A percentile compares a stretch with the other conserved stretches of the same genome.
phyloP scores from a whole-genome alignment of 1,284 basidiomycete species.

The Microbotryum lychnidis-dioicae region DNA sequence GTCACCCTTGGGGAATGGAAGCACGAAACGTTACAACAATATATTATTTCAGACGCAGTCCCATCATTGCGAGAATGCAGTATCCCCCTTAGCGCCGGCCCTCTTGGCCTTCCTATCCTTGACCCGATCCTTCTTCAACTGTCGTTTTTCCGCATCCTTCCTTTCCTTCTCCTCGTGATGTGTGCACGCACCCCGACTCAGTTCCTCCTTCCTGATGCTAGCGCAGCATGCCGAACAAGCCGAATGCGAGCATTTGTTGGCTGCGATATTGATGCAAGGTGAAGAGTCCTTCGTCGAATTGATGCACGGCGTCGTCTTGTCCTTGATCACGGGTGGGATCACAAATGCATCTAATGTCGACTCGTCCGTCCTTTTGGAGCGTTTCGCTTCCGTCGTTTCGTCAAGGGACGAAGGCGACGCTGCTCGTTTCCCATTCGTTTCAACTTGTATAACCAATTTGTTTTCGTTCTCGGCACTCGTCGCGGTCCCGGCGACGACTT shows the following conservation, averaged over 20 bases:
- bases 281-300: background rate
- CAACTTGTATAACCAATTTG: conserved; percentile 2
- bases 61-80: too few relatives aligned
- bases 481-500: too few relatives aligned
- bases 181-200: conserved; percentile 39
- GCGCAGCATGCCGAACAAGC: conserved; percentile 34
- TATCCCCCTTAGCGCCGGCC: background rate
- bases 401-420: background rate
- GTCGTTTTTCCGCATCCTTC: conserved; percentile 34
- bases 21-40: too few relatives aligned
- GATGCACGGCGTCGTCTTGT: background rate
- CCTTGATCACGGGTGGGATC: background rate
- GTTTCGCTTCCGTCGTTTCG: background rate
- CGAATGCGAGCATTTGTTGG: conserved; percentile 31
- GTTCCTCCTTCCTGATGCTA: conserved; percentile 12
- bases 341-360: background rate
- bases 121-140: conserved; percentile 29
- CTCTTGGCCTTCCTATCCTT: conserved; percentile 15
- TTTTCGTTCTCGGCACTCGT: conserved; percentile 3
- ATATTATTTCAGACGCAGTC: too few relatives aligned
- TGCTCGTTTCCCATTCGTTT: conserved; percentile 14
- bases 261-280: conserved; percentile 33
- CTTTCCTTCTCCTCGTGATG: conserved; percentile 42
- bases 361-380: conserved; percentile 8
- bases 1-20: too few relatives aligned